Evolutionary conservation across 1,284 basidiomycete genomes (phyloP).

Genomic region (Leccinum pachyderme): DNA sequence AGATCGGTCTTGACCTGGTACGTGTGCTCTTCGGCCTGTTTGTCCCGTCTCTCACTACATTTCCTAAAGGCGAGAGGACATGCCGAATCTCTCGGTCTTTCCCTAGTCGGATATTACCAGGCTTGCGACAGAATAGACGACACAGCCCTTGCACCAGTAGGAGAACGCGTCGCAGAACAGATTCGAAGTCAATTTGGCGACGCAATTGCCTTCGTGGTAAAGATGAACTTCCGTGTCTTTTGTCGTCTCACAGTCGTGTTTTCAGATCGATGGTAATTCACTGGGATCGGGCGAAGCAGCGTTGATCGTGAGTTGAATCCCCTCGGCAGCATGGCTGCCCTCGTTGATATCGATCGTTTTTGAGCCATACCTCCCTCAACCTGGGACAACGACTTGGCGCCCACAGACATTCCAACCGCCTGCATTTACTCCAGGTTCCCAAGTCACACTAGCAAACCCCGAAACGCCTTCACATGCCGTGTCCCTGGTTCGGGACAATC

Average conservation of each 20-base stretch:
- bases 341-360: conserved; percentile 9
- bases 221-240: conserved; percentile 14
- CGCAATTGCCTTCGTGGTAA: conserved; percentile 64
- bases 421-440: conserved; percentile 46
- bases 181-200: conserved; percentile 51
- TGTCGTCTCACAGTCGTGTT: conserved; percentile 5
- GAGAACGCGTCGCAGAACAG: conserved; percentile 57
- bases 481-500: conserved; percentile 45
- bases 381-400: conserved; percentile 43
- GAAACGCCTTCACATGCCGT: conserved; percentile 46
- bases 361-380: conserved; percentile 48
- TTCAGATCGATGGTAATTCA: conserved; percentile 56
- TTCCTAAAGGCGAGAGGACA: conserved; percentile 50
- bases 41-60: conserved; percentile 1
- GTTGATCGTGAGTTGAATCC: conserved; percentile 47
- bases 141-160: conserved; percentile 55
- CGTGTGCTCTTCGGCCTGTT: conserved; percentile 23
- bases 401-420: conserved; percentile 35
- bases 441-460: conserved; percentile 44
- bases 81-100: conserved; percentile 47
- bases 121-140: conserved; percentile 63
- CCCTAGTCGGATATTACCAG: conserved; percentile 71
- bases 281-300: conserved; percentile 50
- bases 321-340: not conserved
- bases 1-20: conserved; percentile 73